Evolutionary conservation across 2,329 filamentous ascomycete genomes (phyloP).

Genomic region (Domatiomyces globalis): DNA sequence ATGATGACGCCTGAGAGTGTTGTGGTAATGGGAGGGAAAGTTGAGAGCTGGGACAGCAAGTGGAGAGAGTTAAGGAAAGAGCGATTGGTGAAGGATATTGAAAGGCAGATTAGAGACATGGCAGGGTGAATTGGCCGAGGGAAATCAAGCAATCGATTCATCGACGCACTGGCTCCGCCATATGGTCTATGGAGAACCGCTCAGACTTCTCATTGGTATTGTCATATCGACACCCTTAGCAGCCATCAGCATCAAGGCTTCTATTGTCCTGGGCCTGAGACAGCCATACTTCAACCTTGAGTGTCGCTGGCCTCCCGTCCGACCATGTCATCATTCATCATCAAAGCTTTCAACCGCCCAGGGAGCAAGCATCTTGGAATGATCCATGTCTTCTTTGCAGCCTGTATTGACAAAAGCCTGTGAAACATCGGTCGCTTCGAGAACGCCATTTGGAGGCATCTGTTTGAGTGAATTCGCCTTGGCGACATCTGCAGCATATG

Average conservation of each 20-base stretch:
- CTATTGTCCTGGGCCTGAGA: background rate
- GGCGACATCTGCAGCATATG: constrained; percentile 58
- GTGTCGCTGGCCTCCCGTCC: background rate
- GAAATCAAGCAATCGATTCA: background rate
- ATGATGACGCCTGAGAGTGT: constrained; percentile 57
- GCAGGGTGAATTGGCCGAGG: background rate
- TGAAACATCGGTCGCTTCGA: constrained; percentile 57
- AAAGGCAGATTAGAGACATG: constrained; percentile 16
- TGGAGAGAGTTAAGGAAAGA: constrained; percentile 63
- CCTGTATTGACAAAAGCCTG: constrained; percentile 61
- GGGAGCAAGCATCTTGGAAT: constrained; percentile 64
- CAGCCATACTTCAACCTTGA: background rate
- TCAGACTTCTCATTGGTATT: background rate
- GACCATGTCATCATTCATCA: background rate
- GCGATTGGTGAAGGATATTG: constrained; percentile 47
- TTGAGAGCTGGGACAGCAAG: constrained; percentile 63
- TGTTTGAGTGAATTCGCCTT: constrained; percentile 61
- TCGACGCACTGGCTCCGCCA: background rate
- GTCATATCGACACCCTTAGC: no score
- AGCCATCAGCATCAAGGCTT: no score
- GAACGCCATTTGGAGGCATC: constrained; percentile 55
- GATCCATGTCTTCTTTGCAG: constrained; percentile 57
- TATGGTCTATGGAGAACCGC: background rate
- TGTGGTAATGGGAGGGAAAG: constrained; percentile 70
- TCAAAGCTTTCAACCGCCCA: constrained; percentile 41